phyloP scores from a whole-genome alignment of 257 asterid genomes.

The Rubia yunnanensis region DNA sequence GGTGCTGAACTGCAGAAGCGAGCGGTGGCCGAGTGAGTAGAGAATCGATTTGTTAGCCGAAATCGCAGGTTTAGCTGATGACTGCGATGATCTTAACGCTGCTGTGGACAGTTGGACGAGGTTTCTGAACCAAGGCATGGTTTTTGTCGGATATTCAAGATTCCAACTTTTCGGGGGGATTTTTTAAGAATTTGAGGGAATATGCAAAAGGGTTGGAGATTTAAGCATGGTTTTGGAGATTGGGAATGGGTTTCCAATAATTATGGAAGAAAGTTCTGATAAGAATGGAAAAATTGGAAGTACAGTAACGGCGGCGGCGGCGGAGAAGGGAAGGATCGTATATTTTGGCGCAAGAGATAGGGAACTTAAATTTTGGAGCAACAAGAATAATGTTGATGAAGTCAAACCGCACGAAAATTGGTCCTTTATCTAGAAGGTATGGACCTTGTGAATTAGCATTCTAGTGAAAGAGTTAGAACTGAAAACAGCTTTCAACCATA shows the following conservation, averaged over 20 bases:
- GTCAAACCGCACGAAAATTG: background rate
- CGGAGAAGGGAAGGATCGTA: background rate
- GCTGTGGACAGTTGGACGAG: constrained; percentile 46
- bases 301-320: constrained; percentile 9
- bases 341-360: background rate
- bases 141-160: background rate
- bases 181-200: background rate
- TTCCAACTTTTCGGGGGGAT: background rate
- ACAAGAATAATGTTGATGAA: background rate
- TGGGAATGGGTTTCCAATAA: background rate
- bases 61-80: constrained; percentile 19
- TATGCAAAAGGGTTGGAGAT: background rate
- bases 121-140: constrained; percentile 79
- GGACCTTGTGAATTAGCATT: background rate
- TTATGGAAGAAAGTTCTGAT: background rate
- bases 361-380: background rate
- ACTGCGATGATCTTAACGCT: constrained; percentile 19
- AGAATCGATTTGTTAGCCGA: constrained; percentile 21
- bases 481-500: too few relatives aligned
- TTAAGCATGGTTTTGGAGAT: constrained; percentile 3
- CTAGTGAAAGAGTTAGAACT: too few relatives aligned
- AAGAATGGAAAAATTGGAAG: background rate
- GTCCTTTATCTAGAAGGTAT: background rate
- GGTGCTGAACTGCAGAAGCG: constrained; percentile 33
- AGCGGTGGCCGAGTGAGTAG: constrained; percentile 22